Base-by-base conservation (phyloP, 768 basidiomycete genomes). In the Peribolospora baueri region DNA sequence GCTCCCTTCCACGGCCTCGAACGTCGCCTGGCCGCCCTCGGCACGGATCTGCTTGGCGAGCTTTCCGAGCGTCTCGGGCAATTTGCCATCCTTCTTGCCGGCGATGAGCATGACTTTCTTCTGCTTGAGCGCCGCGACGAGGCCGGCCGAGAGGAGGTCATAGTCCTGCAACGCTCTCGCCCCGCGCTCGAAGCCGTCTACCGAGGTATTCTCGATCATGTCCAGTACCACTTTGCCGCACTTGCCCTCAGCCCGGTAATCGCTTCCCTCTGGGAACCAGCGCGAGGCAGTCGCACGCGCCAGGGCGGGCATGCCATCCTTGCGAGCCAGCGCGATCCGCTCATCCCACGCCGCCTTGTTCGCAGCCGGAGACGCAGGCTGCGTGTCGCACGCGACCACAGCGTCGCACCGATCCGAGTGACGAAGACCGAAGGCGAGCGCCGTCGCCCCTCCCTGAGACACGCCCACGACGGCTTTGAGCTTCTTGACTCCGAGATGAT, bases 311-410 rank as follows among this genome's bases (percentile, higher is more conserved):
- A 67, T 66, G 3, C 60, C 61, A 25, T 61, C 5, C 6, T 7
- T 45, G 4, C 60, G 45, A 1, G 66, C 67, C 41, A 67, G 56
- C 1, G 58, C 62, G 56, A 68, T 65, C 3, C 67, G 63, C 6
- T 67, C 65, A 54, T 65, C 64, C 67, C 67, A 68, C 2, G 66
- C 66, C n/a, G 61, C 59, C 37, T 48, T 58, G 58, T 67, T 67
- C 3, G 63, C 66, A 13, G 62, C 61, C 39, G 65, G 66, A 8
- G 61, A 61, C 42, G 61, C 65, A 37, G 65, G 61, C 52, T 68
- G 65, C 10, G 65, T 67, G 60, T 67, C 67, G 58, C 66, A 66
- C 0, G 62, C 62, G 50, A 68, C 53, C 49, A 68, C 51, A 52
- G 61, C 60, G 8, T 51, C 38, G 43, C 60, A 56, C 41, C 58